Conservation (phyloP, 768 basidiomycete genomes). For the Xerocomellus chrysenteron region DNA sequence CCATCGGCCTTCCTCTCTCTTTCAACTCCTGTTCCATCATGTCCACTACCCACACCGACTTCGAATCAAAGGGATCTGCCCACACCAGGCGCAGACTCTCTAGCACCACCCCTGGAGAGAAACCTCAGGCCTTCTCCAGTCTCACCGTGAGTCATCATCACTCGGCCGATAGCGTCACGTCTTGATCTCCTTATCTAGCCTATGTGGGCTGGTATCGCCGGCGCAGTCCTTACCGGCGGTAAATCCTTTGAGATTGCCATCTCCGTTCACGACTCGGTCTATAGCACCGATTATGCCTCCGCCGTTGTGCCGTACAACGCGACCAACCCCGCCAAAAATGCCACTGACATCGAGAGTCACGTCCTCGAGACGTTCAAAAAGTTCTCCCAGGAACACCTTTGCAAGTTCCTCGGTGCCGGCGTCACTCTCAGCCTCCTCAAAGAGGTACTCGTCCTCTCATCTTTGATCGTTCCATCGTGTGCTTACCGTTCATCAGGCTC, state of each 20-base stretch:
- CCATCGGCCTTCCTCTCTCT: conserved; percentile 14
- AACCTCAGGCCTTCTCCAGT: conserved; percentile 59
- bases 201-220: conserved; percentile 86
- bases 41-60: conserved; percentile 45
- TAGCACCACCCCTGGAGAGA: conserved; percentile 44
- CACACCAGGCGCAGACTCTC: conserved; percentile 70
- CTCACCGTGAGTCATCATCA: conserved; percentile 53
- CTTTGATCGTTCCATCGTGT: conserved; percentile 7
- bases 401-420: conserved; percentile 86
- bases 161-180: background rate
- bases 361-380: conserved; percentile 65
- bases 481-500: conserved; percentile 45
- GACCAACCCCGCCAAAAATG: conserved; percentile 53
- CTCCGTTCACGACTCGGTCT: conserved; percentile 83
- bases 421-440: conserved; percentile 68
- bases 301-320: conserved; percentile 50
- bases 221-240: conserved; percentile 56
- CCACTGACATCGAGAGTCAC: conserved; percentile 59
- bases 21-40: conserved; percentile 38
- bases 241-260: conserved; percentile 69
- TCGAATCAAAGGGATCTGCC: conserved; percentile 63
- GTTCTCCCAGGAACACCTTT: conserved; percentile 74
- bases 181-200: conserved; percentile 47
- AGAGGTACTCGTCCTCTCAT: conserved; percentile 46
- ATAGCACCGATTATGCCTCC: conserved; percentile 77